Conservation (phyloP, 305 asterid species). For the Fraxinus greggii region DNA sequence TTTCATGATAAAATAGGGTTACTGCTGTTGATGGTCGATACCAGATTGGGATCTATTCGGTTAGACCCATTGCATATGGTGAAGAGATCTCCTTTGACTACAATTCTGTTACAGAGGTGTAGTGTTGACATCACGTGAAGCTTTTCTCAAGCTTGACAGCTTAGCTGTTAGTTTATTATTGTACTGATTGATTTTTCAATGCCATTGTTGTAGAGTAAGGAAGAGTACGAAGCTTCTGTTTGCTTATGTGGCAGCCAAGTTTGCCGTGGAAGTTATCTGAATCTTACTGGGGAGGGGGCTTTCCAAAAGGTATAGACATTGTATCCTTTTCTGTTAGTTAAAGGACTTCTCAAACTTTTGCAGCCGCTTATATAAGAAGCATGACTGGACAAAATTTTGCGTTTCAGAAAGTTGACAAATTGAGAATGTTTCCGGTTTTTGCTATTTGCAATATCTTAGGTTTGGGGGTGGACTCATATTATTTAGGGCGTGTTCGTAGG, state of each 20-base stretch:
- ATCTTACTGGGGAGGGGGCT: conserved; percentile 97
- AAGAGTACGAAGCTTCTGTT: conserved; percentile 98
- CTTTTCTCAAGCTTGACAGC: conserved; percentile 14
- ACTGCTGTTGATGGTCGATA: conserved; percentile 99
- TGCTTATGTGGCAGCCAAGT: conserved; percentile 98
- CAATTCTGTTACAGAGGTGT: conserved; percentile 96
- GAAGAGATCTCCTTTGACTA: conserved; percentile 98
- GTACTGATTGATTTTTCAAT: conserved; percentile 28
- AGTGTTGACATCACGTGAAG: conserved; percentile 27
- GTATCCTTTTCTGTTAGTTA: conserved; percentile 14
- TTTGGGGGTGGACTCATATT: background rate
- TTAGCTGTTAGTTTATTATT: conserved; percentile 2
- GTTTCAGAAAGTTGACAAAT: background rate
- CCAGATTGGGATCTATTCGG: conserved; percentile 92
- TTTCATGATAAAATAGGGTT: conserved; percentile 58
- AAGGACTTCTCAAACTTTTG: background rate
- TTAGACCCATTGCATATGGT: conserved; percentile 89
- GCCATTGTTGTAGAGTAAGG: conserved; percentile 72
- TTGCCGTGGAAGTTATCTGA: conserved; percentile 96
- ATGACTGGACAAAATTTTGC: background rate
- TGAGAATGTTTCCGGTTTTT: background rate
- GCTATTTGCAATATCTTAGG: background rate
- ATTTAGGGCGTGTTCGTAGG: too few species aligned
- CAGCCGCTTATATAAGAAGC: background rate
- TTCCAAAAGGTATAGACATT: conserved; percentile 65